Base-by-base conservation (phyloP, 257 asterid genomes). In the Solanum sitiens region DNA sequence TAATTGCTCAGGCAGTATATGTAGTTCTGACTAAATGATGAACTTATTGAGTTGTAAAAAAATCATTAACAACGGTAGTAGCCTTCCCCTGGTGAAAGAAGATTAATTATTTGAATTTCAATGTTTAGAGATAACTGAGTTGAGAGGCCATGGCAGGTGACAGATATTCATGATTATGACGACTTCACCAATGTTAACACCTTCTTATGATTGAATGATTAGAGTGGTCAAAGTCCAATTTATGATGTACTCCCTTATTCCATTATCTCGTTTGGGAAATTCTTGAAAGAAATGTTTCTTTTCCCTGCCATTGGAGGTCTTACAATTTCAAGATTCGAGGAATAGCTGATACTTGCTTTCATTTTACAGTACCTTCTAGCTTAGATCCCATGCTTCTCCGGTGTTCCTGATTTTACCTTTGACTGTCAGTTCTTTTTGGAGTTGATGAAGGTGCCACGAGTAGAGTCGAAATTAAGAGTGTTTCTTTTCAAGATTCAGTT, bases 361-460 rank as follows among this genome's bases (percentile, higher is more conserved):
- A 21, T 47, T 80, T 80, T 80, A 45, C 84, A 47, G 44, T 80
- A 80, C 85, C 44, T 80, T 80, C 68, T 80, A 80, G 85, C 44
- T 80, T 80, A 80, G 85, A 47, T 80, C 85, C 44, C 85, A 80
- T 50, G 68, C 70, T 80, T 80, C 85, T 45, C 20, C 30, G 20
- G 85, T 50, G 85, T 79, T 89, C 85, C 87, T 87, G 59, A 71
- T 39, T 79, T 87, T 89, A 42, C 83, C 89, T 87, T 84, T 73
- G 83, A 88, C 86, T 92, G 90, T 92, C 96, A 97, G 99, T 97
- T 95, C 93, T 95, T 97, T 92, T 88, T 97, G 94, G 98, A 97
- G 97, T 93, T 97, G 92, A 95, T 97, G 99, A 97, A 97, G 93
- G 98, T 97, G 90, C 99, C 99, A 76, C 94, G 99, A 73, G 98